These are phyloP conservation scores for Termitomyces sp. DNA, from an alignment of 768 basidiomycete genomes.

Conservation along the genomic window DNA sequence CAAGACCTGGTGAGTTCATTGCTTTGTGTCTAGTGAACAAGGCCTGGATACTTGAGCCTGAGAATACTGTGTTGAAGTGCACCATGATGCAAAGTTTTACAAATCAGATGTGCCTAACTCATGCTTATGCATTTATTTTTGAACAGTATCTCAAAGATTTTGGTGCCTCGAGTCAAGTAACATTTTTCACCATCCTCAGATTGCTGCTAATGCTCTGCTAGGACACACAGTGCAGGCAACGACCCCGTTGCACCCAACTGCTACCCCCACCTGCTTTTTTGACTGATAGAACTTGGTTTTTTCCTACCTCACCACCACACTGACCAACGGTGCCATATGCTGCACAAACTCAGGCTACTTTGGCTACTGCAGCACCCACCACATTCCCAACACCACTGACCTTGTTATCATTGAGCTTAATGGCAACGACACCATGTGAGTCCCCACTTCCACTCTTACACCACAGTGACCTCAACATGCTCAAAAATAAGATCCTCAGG, in stretches of 20 bases:
- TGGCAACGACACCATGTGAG: constrained; percentile 82
- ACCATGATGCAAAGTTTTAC: too few species aligned
- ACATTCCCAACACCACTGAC: constrained; percentile 91
- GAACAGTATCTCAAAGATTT: too few species aligned
- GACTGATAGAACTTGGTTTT: constrained; percentile 98
- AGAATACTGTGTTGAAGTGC: too few species aligned
- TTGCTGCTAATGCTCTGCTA: too few species aligned
- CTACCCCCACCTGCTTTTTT: constrained; percentile 96
- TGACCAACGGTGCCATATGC: constrained; percentile 95
- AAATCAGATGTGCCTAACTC: too few species aligned
- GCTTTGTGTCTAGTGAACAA: too few species aligned
- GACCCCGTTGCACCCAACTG: constrained; percentile 80
- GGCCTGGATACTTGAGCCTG: too few species aligned
- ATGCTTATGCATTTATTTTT: too few species aligned
- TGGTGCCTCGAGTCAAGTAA: too few species aligned
- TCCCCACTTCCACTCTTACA: too few species aligned
- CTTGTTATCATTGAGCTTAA: constrained; percentile 95
- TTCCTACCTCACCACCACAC: constrained; percentile 94
- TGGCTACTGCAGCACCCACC: constrained; percentile 88
- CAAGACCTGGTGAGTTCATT: too few species aligned
- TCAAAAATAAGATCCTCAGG: constrained; percentile 85
- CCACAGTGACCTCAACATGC: constrained; percentile 66
- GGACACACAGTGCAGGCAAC: constrained; percentile 91
- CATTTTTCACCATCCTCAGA: too few species aligned
- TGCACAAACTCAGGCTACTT: constrained; percentile 93